A percentile compares a stretch with the other conserved stretches of the same genome.
These are phyloP conservation scores for Hippophae tibetana DNA, from an alignment of 306 rosid species.

Conservation along the genomic window DNA sequence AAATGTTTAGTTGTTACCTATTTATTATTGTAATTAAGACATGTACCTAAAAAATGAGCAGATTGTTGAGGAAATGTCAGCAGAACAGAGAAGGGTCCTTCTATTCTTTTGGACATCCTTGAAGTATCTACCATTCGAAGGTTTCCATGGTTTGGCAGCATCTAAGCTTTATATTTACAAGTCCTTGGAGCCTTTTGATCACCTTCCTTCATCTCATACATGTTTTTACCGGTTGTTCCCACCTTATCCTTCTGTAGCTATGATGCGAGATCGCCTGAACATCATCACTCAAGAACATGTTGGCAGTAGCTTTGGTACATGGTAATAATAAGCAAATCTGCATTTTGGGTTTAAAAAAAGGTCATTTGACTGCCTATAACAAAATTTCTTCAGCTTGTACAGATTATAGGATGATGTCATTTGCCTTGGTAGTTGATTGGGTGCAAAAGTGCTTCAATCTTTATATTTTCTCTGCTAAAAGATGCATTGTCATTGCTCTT, in stretches of 20 bases:
- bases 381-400: constrained; percentile 45
- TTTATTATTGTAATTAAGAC: too few relatives aligned
- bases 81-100: constrained; percentile 62
- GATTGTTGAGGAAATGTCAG: constrained; percentile 65
- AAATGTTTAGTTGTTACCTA: too few relatives aligned
- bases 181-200: constrained; percentile 35
- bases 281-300: constrained; percentile 83
- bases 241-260: constrained; percentile 39
- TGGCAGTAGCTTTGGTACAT: constrained; percentile 71
- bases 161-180: constrained; percentile 55
- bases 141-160: constrained; percentile 54
- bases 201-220: constrained; percentile 79
- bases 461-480: constrained; percentile 22
- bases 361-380: constrained; percentile 44
- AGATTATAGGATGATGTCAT: constrained; percentile 40
- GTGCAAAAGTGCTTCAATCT: constrained; percentile 25
- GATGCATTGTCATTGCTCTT: constrained; percentile 36
- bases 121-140: constrained; percentile 85
- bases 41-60: constrained; percentile 11
- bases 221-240: constrained; percentile 76
- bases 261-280: constrained; percentile 51
- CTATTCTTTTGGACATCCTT: constrained; percentile 87
- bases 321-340: constrained; percentile 32
- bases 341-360: constrained; percentile 22
- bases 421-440: constrained; percentile 19